These are phyloP conservation scores for Cruciata laevipes DNA, from an alignment of 257 asterid genomes.

Conservation along the genomic window DNA sequence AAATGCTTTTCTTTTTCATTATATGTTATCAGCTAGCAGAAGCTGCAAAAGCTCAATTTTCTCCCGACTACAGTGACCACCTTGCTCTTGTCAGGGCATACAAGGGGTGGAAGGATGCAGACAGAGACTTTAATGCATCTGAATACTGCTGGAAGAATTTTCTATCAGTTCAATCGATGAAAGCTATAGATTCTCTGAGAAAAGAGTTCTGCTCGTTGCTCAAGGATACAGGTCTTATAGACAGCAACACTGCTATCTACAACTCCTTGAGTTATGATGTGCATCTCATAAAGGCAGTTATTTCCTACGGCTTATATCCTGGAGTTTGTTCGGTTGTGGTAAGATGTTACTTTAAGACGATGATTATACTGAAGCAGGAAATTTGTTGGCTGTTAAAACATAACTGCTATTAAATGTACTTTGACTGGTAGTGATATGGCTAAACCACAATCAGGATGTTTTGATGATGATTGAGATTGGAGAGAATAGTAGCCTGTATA, in stretches of 20 bases:
- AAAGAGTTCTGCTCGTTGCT: constrained; percentile 74
- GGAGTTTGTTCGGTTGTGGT: constrained; percentile 94
- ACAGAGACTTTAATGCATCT: constrained; percentile 50
- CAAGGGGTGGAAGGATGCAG: constrained; percentile 89
- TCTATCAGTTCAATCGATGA: constrained; percentile 81
- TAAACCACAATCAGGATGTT: neutral
- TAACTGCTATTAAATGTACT: neutral
- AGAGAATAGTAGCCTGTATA: neutral
- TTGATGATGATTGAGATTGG: neutral
- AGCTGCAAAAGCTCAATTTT: constrained; percentile 94
- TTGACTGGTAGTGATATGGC: neutral
- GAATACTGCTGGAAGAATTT: constrained; percentile 96
- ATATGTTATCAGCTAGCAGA: constrained; percentile 65
- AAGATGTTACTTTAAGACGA: constrained; percentile 21
- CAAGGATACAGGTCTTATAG: constrained; percentile 80
- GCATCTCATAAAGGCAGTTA: constrained; percentile 72
- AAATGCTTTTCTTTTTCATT: neutral
- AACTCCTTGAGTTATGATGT: constrained; percentile 84
- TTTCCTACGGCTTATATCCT: constrained; percentile 88
- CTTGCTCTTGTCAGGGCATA: constrained; percentile 87
- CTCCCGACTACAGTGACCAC: constrained; percentile 83
- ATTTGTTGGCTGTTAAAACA: neutral
- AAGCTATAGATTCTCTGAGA: constrained; percentile 85
- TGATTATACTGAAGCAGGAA: neutral
- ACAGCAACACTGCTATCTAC: constrained; percentile 58